These are phyloP conservation scores for Solanum okadae DNA, from an alignment of 257 asterid species.

Conservation along the genomic window DNA sequence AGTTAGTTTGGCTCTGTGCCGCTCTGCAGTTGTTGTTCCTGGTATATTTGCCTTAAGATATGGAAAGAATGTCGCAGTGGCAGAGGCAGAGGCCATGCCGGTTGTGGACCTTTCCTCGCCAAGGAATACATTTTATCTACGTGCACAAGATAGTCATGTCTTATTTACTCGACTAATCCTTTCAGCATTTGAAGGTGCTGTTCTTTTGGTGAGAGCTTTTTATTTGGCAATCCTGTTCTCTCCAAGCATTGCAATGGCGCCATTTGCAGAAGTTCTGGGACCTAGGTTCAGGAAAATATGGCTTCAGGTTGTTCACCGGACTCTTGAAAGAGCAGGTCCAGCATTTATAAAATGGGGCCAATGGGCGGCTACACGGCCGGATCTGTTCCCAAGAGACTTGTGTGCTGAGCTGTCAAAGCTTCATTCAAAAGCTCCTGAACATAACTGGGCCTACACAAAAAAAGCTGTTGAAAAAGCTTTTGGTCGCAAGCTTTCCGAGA, in stretches of 20 bases:
- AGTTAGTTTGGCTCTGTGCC: conserved; percentile 63
- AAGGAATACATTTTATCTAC: conserved; percentile 37
- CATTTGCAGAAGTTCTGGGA: conserved; percentile 79
- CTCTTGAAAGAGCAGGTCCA: conserved; percentile 92
- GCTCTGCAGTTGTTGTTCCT: conserved; percentile 51
- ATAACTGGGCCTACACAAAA: conserved; percentile 68
- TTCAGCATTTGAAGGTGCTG: conserved; percentile 36
- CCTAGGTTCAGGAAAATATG: conserved; percentile 59
- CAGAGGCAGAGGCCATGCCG: conserved; percentile 35
- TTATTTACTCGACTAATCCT: conserved; percentile 32
- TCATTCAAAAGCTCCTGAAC: conserved; percentile 89
- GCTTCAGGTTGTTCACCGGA: conserved; percentile 77
- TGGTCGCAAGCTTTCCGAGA: conserved; percentile 56
- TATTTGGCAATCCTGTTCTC: conserved; percentile 61
- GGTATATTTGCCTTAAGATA: conserved; percentile 50
- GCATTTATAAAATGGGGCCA: conserved; percentile 99
- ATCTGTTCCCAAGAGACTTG: conserved; percentile 77
- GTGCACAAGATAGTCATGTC: conserved; percentile 57
- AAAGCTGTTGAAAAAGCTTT: conserved; percentile 68
- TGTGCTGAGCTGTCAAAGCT: conserved; percentile 86
- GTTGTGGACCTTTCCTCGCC: conserved; percentile 33
- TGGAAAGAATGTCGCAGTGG: conserved; percentile 49
- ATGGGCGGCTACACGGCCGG: conserved; percentile 99
- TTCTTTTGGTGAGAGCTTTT: conserved; percentile 59
- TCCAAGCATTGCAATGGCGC: conserved; percentile 86